Evolutionary conservation across 306 rosid species (phyloP), one percentile per base, ranked within the genome.

Genomic region (Luffa aegyptiaca): DNA sequence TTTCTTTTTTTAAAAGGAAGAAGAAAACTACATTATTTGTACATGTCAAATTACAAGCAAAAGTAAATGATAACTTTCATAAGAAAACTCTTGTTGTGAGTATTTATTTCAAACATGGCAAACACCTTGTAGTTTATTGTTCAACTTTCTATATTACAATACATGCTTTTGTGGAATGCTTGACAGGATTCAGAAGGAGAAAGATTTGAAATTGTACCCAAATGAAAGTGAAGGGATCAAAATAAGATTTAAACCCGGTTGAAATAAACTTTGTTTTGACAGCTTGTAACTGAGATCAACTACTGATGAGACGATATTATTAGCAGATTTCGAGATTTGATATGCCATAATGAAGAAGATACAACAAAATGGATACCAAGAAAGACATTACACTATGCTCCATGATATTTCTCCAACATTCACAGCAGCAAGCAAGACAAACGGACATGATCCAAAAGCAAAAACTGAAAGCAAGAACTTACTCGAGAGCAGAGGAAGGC

Each of bases 401-500:
- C 9, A 61, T 35, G 45, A 64, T 12, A 33, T 31, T 33, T 12
- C 20, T 33, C 70, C 41, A 5, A 36, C 20, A 14, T 35, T 31
- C 39, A 31, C 41, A 3, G 66, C 21, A 64, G 70, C 44, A 66
- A 41, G 57, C 75, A 69, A 69, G 36, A 20, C 21, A 68, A 10
- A 68, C 12, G 2, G 46, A 68, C 46, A n/a, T 68, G 75, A 68
- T 68, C 52, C 16, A 39, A 66, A 61, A 31, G 26, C 73, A 39
- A 66, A 18, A 65, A 39, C 21, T 16, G 12, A 64, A 17, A 42
- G 48, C 36, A 6, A 4, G 72, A 80, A 82, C 93, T 85, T 85
- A 91, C 97, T 92, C 95, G 64, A 95, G 90, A n/a, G 95, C 97
- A 85, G 97, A 90, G 72, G 93, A 89, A 88, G 98, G 97, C 88